Conservation (phyloP, 345 rosid genomes). For the Bruguiera gymnorhiza region DNA sequence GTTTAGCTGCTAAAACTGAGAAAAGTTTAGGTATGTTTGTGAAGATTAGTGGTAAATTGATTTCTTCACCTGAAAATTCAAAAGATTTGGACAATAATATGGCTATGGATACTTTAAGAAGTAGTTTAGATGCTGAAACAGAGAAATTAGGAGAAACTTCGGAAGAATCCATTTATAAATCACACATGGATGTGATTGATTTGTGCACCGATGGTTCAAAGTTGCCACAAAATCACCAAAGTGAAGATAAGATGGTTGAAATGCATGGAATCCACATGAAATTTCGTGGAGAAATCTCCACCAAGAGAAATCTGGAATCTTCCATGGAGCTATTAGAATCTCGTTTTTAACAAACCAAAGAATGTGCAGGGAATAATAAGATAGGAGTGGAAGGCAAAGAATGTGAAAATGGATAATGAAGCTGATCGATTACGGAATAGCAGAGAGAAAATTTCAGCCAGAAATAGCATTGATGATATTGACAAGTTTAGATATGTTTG, state of each 20-base stretch:
- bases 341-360: conserved; percentile 3
- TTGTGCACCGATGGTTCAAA: not conserved
- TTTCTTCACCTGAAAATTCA: conserved; percentile 1
- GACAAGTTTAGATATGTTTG: conserved; percentile 24
- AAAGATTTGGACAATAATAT: not conserved
- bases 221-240: conserved; percentile 9
- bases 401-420: conserved; percentile 1
- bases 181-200: not conserved
- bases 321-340: conserved; percentile 13
- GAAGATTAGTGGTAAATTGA: not conserved
- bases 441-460: not conserved
- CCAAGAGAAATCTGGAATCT: conserved; percentile 23
- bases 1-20: not conserved
- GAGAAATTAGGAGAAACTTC: not conserved
- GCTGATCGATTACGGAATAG: conserved; percentile 2
- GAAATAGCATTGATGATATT: conserved; percentile 21
- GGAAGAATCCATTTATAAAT: not conserved
- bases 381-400: not conserved
- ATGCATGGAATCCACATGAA: not conserved
- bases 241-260: not conserved
- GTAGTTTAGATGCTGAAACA: not conserved
- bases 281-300: conserved; percentile 6
- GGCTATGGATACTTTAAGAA: not conserved
- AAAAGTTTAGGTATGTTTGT: not conserved
- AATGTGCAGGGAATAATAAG: not conserved